Base-by-base conservation (phyloP, 2,329 filamentous ascomycete genomes). In the Helminthosporium solani region DNA sequence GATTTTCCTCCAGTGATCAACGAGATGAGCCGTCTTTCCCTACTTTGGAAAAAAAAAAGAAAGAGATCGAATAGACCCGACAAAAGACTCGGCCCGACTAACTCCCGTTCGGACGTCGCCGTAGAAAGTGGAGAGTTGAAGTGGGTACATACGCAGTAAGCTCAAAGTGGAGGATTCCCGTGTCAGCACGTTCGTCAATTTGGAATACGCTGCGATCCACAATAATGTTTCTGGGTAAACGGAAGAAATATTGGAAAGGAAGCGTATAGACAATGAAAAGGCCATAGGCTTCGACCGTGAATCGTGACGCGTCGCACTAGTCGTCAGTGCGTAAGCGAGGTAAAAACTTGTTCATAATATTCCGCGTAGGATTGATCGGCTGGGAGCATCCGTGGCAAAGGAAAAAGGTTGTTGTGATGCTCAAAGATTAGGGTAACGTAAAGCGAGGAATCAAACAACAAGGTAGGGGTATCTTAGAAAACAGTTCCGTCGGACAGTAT, bases 401-500 rank as follows among this genome's bases (percentile, higher is more conserved):
- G 5, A 25, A 5, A 25, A 25, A 9, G n/a, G n/a, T n/a, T n/a
- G 23, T 25, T 25, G 23, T 9, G 9, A 25, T 25, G 23, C 23
- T 25, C 23, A 9, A 25, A 25, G 23, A 25, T 25, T 25, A 25
- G 23, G 23, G 6, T 18, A 19, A 34, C 8, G 34, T 8, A 19
- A 20, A 36, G 21, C 5, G 12, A 21, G 18, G 18, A 8, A 20
- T 12, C 34, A 36, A 36, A 36, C 60, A 53, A 45, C 12, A 19
- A 40, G 18, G 27, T 54, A 52, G 56, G 70, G 70, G 70, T 72
- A 73, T 72, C 70, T 72, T 83, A 96, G 69, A 99, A 97, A 56
- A 99, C 89, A 19, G 94, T 97, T 52, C 94, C 94, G 69, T 99
- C 94, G 55, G 90, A 96, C 57, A 95, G 81, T 60, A 97, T 96